phyloP scores from a whole-genome alignment of 2,329 filamentous ascomycete species.

The Dissoconium aciculare region DNA sequence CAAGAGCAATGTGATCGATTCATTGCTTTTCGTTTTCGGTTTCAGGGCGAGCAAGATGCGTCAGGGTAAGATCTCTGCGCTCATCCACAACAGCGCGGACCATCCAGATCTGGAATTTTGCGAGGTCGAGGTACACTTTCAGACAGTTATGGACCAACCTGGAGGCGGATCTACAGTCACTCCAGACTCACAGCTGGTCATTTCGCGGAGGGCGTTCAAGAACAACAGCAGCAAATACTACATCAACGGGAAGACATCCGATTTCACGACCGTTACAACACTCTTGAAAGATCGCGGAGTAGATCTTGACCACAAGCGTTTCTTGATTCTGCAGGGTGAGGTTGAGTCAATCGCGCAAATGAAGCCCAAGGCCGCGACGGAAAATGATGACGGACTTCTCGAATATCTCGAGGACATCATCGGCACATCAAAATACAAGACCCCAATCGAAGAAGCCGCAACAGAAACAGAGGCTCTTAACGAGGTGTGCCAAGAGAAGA shows the following conservation, averaged over 20 bases:
- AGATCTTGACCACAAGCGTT: constrained; percentile 94
- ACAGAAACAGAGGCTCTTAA: constrained; percentile 83
- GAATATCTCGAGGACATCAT: constrained; percentile 99
- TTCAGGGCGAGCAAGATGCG: constrained; percentile 99
- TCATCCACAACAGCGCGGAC: constrained; percentile 92
- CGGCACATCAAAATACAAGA: constrained; percentile 95
- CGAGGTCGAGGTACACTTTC: constrained; percentile 92
- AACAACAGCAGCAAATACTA: constrained; percentile 99
- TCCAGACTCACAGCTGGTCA: constrained; percentile 68
- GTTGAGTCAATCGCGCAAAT: constrained; percentile 98
- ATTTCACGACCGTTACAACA: constrained; percentile 80
- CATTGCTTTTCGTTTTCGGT: constrained; percentile 94
- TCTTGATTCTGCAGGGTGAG: constrained; percentile 91
- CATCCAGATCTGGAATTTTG: constrained; percentile 76
- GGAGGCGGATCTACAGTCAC: constrained; percentile 61
- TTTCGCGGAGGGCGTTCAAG: constrained; percentile 87
- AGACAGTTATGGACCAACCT: constrained; percentile 81
- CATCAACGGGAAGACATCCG: constrained; percentile 78
- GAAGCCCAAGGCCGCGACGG: constrained; percentile 89
- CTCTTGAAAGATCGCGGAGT: constrained; percentile 77
- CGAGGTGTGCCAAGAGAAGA: constrained; percentile 91
- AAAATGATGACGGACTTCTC: constrained; percentile 88
- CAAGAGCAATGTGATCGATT: constrained; percentile 98
- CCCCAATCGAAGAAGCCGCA: constrained; percentile 87
- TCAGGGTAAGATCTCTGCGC: constrained; percentile 91